These are phyloP conservation scores for Phlyctochytrium arcticum DNA, from an alignment of 192 early-diverging fungal genomes.

Conservation along the genomic window DNA sequence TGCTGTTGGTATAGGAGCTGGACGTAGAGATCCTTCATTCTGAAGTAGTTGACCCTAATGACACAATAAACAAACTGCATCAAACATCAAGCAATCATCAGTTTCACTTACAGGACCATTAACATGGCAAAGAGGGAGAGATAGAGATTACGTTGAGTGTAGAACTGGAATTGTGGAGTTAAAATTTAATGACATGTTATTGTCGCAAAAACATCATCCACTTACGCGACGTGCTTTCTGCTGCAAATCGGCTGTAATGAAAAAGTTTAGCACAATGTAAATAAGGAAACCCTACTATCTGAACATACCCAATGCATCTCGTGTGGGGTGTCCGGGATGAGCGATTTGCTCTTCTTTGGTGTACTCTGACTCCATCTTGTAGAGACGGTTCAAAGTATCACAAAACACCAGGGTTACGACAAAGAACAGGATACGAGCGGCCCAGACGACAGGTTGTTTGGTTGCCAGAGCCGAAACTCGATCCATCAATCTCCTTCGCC, in stretches of 20 bases:
- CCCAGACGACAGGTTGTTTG: constrained; percentile 40
- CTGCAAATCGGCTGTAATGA: constrained; percentile 2
- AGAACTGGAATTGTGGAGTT: too few species aligned
- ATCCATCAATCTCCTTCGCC: constrained; percentile 40
- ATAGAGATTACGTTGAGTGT: constrained; percentile 49
- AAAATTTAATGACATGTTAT: neutral
- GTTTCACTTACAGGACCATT: constrained; percentile 39
- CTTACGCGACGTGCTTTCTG: constrained; percentile 16
- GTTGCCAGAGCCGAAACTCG: constrained; percentile 6
- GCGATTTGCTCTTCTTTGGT: too few species aligned
- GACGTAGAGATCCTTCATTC: constrained; percentile 43
- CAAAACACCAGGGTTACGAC: constrained; percentile 41
- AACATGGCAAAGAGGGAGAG: constrained; percentile 45
- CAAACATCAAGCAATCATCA: neutral
- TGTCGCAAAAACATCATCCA: neutral
- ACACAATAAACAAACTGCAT: constrained; percentile 1
- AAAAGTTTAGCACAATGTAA: neutral
- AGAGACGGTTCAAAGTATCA: constrained; percentile 43
- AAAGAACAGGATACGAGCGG: constrained; percentile 36
- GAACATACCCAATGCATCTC: constrained; percentile 1
- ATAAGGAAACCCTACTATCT: neutral
- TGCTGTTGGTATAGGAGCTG: constrained; percentile 27
- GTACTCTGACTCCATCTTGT: constrained; percentile 29
- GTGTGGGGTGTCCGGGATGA: constrained; percentile 1
- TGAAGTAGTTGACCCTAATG: constrained; percentile 38